phyloP scores from a whole-genome alignment of 371 early-diverging fungal genomes.

The Mucor plumbeus region DNA sequence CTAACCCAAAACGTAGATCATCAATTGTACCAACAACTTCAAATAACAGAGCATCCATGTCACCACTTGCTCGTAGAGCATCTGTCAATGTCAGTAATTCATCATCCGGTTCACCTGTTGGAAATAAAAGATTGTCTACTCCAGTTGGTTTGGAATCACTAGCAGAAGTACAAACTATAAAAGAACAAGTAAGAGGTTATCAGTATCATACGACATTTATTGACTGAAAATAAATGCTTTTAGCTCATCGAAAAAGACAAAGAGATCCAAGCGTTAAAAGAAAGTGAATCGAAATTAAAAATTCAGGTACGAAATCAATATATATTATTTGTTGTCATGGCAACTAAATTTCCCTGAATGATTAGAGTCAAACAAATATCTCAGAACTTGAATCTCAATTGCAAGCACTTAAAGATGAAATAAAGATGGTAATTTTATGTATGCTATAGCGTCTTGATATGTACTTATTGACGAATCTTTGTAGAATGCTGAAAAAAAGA shows the following conservation, averaged over 20 bases:
- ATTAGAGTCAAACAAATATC: slow-evolving; percentile 17
- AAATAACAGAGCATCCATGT: slow-evolving; percentile 22
- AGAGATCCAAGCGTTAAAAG: slow-evolving; percentile 32
- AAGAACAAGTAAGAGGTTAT: slow-evolving; percentile 28
- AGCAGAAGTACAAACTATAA: slow-evolving; percentile 32
- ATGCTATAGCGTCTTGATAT: not conserved
- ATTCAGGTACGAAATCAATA: slow-evolving; percentile 14
- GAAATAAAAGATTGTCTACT: slow-evolving; percentile 26
- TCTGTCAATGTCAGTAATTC: slow-evolving; percentile 24
- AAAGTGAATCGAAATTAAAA: slow-evolving; percentile 21
- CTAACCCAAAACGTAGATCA: slow-evolving; percentile 36
- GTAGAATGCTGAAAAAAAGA: not conserved
- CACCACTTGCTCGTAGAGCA: slow-evolving; percentile 26
- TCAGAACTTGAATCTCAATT: slow-evolving; percentile 8
- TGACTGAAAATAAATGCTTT: not conserved
- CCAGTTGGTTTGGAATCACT: slow-evolving; percentile 26
- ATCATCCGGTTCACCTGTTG: not conserved
- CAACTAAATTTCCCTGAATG: not conserved
- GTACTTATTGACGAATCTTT: not conserved
- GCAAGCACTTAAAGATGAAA: not conserved
- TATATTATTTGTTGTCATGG: not conserved
- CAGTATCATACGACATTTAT: not conserved
- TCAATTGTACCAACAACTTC: slow-evolving; percentile 29
- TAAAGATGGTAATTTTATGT: not conserved
- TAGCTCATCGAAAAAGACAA: slow-evolving; percentile 33